Base-by-base conservation (phyloP, 2,329 filamentous ascomycete species). In the Claviceps maximensis region DNA sequence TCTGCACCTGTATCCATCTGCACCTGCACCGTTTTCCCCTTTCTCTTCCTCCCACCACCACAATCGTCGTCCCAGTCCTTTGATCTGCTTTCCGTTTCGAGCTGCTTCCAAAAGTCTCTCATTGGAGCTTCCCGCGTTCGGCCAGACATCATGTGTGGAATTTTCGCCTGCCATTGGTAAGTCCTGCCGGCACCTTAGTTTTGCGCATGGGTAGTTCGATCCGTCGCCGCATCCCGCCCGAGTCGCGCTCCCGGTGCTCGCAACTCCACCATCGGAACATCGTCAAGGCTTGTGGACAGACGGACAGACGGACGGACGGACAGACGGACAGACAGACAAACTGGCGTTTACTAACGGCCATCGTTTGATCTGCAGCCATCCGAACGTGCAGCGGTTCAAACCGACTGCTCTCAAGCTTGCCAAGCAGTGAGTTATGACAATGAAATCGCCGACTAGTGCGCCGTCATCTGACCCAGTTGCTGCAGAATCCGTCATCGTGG, bases 341-440 rank as follows among this genome's bases (percentile, higher is more conserved):
- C n/a, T n/a, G n/a, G n/a, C n/a, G n/a, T 52, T 50, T 51, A 54
- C 58, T 49, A 47, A 51, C 53, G 56, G 56, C 33, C 36, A 7
- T 47, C 45, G 42, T 50, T 50, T 33, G 31, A 5, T 38, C 6
- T 60, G 59, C 59, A 83, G 81, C 75, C 90, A 97, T 69, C 90
- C 91, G 59, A 87, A 96, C 80, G 89, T 96, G 65, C 83, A 87
- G 67, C 90, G 89, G 67, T 97, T 97, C 79, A 96, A 96, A 82
- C 86, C 91, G 50, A 91, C 86, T 58, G 91, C 91, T 66, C 78
- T 97, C 71, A 86, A 86, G 74, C 86, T 97, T 75, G 84, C 89
- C 61, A 96, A 96, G 79, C 86, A 88, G 89, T 95, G 80, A 71
- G 87, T 80, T 5, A 17, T 49, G 1, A 15, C 29, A 19, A 46